Evolutionary conservation across 75 land plant genomes (phyloP).

Genomic region (Sequoiadendron giganteum): DNA sequence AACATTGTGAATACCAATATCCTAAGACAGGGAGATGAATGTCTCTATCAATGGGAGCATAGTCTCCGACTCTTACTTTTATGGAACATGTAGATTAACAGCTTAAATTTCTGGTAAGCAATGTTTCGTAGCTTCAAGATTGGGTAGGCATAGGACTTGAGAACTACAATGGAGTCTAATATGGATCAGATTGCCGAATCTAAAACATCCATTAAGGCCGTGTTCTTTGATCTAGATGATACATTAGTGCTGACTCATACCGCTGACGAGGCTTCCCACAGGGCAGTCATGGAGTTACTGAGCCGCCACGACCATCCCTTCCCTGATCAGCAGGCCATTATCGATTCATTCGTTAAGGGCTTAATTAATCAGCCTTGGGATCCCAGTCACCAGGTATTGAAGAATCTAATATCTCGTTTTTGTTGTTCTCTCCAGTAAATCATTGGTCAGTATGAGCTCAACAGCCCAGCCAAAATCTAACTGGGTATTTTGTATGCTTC

Average conservation of each 20-base stretch:
- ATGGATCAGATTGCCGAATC: neutral
- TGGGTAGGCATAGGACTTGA: neutral
- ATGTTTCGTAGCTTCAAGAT: neutral
- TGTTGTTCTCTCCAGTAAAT: neutral
- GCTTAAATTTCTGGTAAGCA: too few relatives aligned
- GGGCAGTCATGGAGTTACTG: constrained; percentile 22
- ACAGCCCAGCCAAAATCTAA: neutral
- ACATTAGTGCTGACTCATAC: constrained; percentile 44
- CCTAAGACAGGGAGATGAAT: too few relatives aligned
- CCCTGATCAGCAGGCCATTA: constrained; percentile 21
- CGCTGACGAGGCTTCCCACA: constrained; percentile 25
- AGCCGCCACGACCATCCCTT: constrained; percentile 11
- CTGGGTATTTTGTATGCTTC: neutral
- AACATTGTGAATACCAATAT: too few relatives aligned
- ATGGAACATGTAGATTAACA: too few relatives aligned
- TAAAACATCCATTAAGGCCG: constrained; percentile 18
- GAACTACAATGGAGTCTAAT: neutral
- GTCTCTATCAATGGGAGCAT: too few relatives aligned
- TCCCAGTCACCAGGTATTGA: constrained; percentile 32
- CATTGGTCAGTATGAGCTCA: neutral
- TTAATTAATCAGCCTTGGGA: constrained; percentile 44
- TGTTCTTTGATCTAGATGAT: constrained; percentile 51
- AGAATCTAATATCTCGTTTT: neutral
- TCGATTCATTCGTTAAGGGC: constrained; percentile 18
- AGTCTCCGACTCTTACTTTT: too few relatives aligned